These are phyloP conservation scores for Wickerhamiella australiensis DNA, from an alignment of 805 yeast species.

Conservation along the genomic window DNA sequence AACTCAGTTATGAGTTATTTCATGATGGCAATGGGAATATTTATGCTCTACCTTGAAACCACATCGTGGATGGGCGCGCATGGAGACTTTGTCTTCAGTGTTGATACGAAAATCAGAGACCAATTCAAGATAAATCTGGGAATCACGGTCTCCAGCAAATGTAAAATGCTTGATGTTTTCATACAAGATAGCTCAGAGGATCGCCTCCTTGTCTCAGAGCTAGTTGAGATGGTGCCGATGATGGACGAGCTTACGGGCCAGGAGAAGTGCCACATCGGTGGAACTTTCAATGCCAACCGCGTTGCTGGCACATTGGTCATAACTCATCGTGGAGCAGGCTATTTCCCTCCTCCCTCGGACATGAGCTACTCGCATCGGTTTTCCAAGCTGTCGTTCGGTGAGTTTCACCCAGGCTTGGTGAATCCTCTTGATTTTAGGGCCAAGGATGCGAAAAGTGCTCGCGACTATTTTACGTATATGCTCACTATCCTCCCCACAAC, in stretches of 20 bases:
- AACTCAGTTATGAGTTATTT: not conserved
- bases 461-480: conserved; percentile 46
- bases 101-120: conserved; percentile 48
- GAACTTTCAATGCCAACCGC: conserved; percentile 70
- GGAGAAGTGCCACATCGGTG: conserved; percentile 71
- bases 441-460: conserved; percentile 29
- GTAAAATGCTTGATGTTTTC: conserved; percentile 60
- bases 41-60: conserved; percentile 70
- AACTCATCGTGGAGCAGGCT: conserved; percentile 35
- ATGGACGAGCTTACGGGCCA: conserved; percentile 13
- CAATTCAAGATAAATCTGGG: conserved; percentile 65
- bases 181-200: conserved; percentile 72
- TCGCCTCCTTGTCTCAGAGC: conserved; percentile 62
- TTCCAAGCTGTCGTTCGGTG: conserved; percentile 82
- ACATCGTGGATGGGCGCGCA: conserved; percentile 79
- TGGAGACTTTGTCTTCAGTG: conserved; percentile 63
- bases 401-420: conserved; percentile 69
- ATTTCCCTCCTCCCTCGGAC: conserved; percentile 19
- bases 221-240: conserved; percentile 47
- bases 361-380: conserved; percentile 76
- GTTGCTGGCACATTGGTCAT: conserved; percentile 80
- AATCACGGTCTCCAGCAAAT: conserved; percentile 71
- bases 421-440: conserved; percentile 73
- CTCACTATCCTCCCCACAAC: conserved; percentile 75
- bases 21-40: conserved; percentile 31